Evolutionary conservation across 257 asterid species (phyloP).

Genomic region (Prunella vulgaris): DNA sequence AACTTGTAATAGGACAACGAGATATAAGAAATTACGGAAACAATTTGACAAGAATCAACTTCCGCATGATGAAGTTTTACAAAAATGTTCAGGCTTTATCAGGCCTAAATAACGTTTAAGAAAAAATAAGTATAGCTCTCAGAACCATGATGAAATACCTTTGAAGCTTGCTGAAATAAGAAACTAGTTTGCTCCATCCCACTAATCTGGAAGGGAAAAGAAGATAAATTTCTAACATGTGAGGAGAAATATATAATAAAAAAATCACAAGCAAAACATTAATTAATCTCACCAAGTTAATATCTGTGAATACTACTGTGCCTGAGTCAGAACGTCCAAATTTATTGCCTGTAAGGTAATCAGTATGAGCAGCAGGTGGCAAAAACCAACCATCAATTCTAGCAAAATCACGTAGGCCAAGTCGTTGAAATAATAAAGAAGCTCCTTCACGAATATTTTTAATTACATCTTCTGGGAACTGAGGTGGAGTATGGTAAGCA

Average conservation of each 20-base stretch:
- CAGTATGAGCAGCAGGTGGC: constrained; percentile 51
- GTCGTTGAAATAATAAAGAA: constrained; percentile 59
- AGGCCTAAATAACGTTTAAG: not conserved
- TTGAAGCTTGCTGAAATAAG: constrained; percentile 88
- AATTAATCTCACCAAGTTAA: constrained; percentile 62
- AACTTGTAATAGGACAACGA: not conserved
- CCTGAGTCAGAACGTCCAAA: constrained; percentile 62
- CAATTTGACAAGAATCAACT: not conserved
- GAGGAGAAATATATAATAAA: not conserved
- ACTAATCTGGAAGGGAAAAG: constrained; percentile 53
- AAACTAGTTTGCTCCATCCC: constrained; percentile 97
- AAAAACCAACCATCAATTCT: constrained; percentile 92
- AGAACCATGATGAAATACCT: constrained; percentile 39
- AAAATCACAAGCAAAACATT: constrained; percentile 2
- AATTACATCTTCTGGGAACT: constrained; percentile 62
- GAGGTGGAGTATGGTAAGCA: constrained; percentile 88
- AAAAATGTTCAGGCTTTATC: not conserved
- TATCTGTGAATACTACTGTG: constrained; percentile 72
- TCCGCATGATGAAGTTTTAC: not conserved
- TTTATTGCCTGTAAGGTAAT: constrained; percentile 48
- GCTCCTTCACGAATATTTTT: constrained; percentile 78
- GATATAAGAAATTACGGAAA: not conserved
- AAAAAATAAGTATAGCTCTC: not conserved
- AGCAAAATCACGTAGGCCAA: constrained; percentile 88
- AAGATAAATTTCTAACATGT: constrained; percentile 9